Evolutionary conservation across 345 rosid genomes (phyloP), one percentile per base, ranked within the genome.

Genomic region (Euphorbia pulcherrima): DNA sequence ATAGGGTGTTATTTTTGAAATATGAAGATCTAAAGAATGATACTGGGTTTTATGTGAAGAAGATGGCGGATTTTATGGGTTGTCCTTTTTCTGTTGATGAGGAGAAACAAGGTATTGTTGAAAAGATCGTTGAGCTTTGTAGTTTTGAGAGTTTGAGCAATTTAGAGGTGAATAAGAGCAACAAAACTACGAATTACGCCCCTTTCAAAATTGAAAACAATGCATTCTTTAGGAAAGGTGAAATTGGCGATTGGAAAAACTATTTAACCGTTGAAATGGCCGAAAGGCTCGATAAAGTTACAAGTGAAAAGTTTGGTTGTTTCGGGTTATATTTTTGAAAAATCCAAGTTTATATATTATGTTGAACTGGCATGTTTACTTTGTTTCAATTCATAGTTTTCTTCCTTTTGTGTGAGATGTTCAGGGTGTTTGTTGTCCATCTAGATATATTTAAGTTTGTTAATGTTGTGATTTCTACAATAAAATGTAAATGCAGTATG

Each of bases 101-200:
- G 24, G 70, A 67, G 35, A 17, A 14, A 6, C 41, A 37, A 16
- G 70, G 70, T 3, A 7, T 17, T 8, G 48, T 55, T 30, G 51
- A 67, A 12, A 39, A 67, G 1, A 24, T 67, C 1, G 26, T 67
- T 26, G 21, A 37, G 1, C 3, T 24, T 21, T 52, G 61, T 6
- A 67, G 70, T 37, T 54, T 67, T 24, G 70, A 67, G 52, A 54
- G 13, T 14, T 24, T 67, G 70, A 67, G 51, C 30, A 37, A 55
- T 23, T 54, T 67, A 29, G 60, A 67, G 11, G 70, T 54, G 23
- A 67, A 55, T 23, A 54, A 54, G 55, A 64, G 40, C 39, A 64
- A 29, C 18, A 18, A 18, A 1, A 18, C 33, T 14, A 30, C 21
- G 37, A 60, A 18, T 18, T 6, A 23, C 10, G 26, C 10, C 1